Base-by-base conservation (phyloP, 2,329 filamentous ascomycete species). In the Eutypella sp. region DNA sequence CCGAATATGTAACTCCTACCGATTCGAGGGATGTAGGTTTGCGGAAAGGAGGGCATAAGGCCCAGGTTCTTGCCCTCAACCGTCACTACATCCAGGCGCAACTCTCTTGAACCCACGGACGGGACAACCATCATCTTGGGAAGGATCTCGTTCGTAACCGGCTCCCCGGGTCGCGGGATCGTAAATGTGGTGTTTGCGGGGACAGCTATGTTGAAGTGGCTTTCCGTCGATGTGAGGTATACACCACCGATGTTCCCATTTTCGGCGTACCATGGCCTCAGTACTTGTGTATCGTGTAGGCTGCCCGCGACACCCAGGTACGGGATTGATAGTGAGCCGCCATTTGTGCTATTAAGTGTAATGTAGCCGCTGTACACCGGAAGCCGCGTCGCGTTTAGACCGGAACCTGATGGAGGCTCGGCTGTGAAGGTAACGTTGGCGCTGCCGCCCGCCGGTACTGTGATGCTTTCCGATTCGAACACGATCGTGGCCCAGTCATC, bases 351-450 rank as follows among this genome's bases (percentile, higher is more conserved):
- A 43, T 68, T 69, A 42, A 73, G 59, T 15, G 64, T 53, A 29
- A 74, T 59, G 50, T 64, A 72, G 4, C 71, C 71, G 5, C 66
- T 69, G 58, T 69, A 74, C 2, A 73, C 57, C 3, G 69, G 67
- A 1, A 73, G 57, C 20, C 65, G 66, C 1, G 55, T 58, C 10
- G 59, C 52, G 31, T 69, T 57, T 1, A 70, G 53, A 2, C 59
- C 53, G 11, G 29, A 53, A 2, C 59, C 53, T n/a, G 29, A 25
- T 6, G 59, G 59, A 6, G 47, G 51, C 18, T 49, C 50, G 40
- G 57, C 50, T 9, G 48, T 48, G 31, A 59, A 53, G 16, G 52
- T 55, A 36, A 61, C 48, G 7, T 24, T 34, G 15, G 42, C 43
- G 11, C 23, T n/a, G 39, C 38, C 34, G 7, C 46, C 44, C 13